Evolutionary conservation across 352 stramenopile genomes (phyloP), one percentile per base, ranked within the genome.

Genomic region (Plasmopara viticola): DNA sequence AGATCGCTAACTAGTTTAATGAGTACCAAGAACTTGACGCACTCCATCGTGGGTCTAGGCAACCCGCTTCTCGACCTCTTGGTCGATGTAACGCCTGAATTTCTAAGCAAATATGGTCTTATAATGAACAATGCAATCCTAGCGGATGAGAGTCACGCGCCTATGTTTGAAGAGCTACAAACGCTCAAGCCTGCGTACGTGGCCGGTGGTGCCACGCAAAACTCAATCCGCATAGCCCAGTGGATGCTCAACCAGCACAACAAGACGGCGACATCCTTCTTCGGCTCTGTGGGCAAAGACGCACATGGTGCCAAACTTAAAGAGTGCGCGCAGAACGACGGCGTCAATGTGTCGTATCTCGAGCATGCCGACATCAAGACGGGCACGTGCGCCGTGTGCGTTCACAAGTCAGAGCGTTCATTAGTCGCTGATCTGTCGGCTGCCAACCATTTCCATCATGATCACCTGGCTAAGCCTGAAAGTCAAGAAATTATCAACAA

Each of bases 41-140:
- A 79, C 59, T 68, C 72, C 59, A 91, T 93, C 59, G 80, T 99
- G 43, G 97, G 97, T 28, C 96, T 99, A 54, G 96, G 97, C 63
- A 99, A 99, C 74, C 97, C 97, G 49, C 76, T 99, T 53, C 87
- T 99, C 52, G 96, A 99, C 79, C 99, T 99, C 68, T 94, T 77
- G 51, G 94, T 89, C 44, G 84, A 98, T 34, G 95, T 99, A 34
- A 79, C 84, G 48, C 68, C 97, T 52, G 90, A 89, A 37, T 80
- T 99, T 40, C 81, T 99, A 30, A 74, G 94, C 47, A 98, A 99
- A 76, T 99, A 99, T 70, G 86, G 84, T 4, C 73, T 98, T 51
- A 91, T 97, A 72, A 68, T 87, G 45, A 68, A 98, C 77, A 97
- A 98, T 70, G 95, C 96, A 49, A 98, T 99, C 65, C 78, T 99